Conservation (phyloP, 140 eudicot genomes). For the Ambrosia hybrid region DNA sequence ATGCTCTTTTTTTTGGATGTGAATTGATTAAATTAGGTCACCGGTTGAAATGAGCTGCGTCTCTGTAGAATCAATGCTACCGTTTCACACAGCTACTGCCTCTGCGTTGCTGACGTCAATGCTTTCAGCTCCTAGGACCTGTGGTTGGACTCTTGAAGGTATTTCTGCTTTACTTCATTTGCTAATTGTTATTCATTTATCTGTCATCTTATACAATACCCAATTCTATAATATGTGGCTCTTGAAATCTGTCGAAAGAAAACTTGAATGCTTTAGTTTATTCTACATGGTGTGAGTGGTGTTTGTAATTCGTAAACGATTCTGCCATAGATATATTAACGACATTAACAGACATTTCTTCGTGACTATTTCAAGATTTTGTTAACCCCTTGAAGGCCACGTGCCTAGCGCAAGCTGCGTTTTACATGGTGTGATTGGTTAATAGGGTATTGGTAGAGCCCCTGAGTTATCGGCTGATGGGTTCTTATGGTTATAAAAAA, state of each 20-base stretch:
- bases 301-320: neutral
- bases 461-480: too few species aligned
- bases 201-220: too few species aligned
- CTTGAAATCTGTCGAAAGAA: neutral
- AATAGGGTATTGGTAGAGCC: neutral
- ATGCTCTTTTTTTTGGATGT: neutral
- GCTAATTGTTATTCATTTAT: too few species aligned
- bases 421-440: neutral
- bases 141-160: conserved; percentile 76
- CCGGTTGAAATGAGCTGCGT: conserved; percentile 72
- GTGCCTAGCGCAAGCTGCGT: neutral
- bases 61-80: conserved; percentile 57
- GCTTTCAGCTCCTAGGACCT: conserved; percentile 65
- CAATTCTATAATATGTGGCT: neutral
- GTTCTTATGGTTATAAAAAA: too few species aligned
- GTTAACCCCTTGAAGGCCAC: neutral
- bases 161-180: neutral
- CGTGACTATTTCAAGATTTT: neutral
- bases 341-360: neutral
- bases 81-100: conserved; percentile 81
- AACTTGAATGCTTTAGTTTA: neutral
- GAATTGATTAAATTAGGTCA: conserved; percentile 37
- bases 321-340: neutral
- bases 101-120: conserved; percentile 81
- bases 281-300: neutral